These are phyloP conservation scores for Tremella mesenterica DNA, from an alignment of 768 basidiomycete genomes.

Conservation along the genomic window DNA sequence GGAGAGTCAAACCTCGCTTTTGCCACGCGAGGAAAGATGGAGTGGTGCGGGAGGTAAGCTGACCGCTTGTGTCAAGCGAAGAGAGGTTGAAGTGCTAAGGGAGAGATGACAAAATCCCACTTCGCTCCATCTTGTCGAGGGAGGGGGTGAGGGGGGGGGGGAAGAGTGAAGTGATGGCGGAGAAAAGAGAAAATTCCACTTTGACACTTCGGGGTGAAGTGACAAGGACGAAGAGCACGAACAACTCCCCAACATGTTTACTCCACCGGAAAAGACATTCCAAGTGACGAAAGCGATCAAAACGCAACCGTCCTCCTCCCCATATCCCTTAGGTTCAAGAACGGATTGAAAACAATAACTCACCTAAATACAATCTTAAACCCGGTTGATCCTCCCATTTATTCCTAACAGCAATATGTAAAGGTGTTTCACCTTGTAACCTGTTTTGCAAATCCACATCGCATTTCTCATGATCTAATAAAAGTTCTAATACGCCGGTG, in stretches of 20 bases:
- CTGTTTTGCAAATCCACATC: constrained; percentile 72
- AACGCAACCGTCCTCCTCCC: neutral
- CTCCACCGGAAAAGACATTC: no score
- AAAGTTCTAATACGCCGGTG: constrained; percentile 59
- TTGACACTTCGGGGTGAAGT: no score
- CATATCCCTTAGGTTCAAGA: neutral
- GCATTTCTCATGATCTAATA: constrained; percentile 65
- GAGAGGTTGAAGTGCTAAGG: no score
- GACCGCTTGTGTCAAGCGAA: neutral
- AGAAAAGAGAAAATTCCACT: no score
- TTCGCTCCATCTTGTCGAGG: no score
- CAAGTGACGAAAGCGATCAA: no score
- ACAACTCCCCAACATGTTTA: no score
- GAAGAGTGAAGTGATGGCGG: neutral
- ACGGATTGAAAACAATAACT: constrained; percentile 27
- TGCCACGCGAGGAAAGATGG: no score
- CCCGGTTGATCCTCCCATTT: constrained; percentile 52
- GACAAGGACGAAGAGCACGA: no score
- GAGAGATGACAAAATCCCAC: no score
- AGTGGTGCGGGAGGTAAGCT: neutral
- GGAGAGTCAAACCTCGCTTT: no score
- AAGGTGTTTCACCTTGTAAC: constrained; percentile 62
- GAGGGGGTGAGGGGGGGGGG: no score
- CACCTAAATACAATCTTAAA: constrained; percentile 52
- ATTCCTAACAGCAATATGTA: constrained; percentile 60